Evolutionary conservation across 1,284 basidiomycete species (phyloP).

Genomic region (Papiliotrema nemorosa): DNA sequence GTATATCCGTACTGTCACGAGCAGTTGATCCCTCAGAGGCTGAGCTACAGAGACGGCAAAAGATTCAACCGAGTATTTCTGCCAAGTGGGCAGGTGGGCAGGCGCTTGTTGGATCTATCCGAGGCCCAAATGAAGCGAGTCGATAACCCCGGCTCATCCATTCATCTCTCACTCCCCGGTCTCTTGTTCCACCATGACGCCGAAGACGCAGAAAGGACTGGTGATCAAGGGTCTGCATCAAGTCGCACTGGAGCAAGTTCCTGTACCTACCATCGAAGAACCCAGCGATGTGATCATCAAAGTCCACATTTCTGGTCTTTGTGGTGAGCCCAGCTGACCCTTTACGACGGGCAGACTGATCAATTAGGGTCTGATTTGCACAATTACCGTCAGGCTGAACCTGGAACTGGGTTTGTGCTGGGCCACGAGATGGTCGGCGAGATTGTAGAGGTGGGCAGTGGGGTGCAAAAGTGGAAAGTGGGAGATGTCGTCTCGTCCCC

Average conservation of each 20-base stretch:
- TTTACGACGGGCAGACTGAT: slow-evolving; percentile 16
- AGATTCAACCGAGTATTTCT: too few species aligned
- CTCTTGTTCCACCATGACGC: too few species aligned
- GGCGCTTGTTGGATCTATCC: too few species aligned
- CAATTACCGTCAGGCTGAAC: slow-evolving; percentile 57
- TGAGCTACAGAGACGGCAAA: too few species aligned
- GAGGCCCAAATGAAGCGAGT: too few species aligned
- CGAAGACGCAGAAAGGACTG: slow-evolving; percentile 23
- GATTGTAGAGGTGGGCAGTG: slow-evolving; percentile 66
- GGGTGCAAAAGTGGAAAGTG: slow-evolving; percentile 62
- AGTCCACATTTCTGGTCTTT: slow-evolving; percentile 32
- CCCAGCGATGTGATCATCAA: slow-evolving; percentile 39
- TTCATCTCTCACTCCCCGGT: too few species aligned
- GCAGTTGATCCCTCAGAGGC: too few species aligned
- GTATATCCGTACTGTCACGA: too few species aligned
- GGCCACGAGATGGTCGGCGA: slow-evolving; percentile 84
- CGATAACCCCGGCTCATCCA: too few species aligned
- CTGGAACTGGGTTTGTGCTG: slow-evolving; percentile 28
- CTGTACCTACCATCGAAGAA: slow-evolving; percentile 28
- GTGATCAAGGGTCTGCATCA: slow-evolving; percentile 29
- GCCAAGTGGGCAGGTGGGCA: too few species aligned
- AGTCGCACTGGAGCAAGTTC: slow-evolving; percentile 32
- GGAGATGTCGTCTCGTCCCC: slow-evolving; percentile 84
- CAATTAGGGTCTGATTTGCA: slow-evolving; percentile 74
- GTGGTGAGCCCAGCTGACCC: slow-evolving; percentile 54